Base-by-base conservation (phyloP, 2,329 filamentous ascomycete species). In the Fusarium buxicola region DNA sequence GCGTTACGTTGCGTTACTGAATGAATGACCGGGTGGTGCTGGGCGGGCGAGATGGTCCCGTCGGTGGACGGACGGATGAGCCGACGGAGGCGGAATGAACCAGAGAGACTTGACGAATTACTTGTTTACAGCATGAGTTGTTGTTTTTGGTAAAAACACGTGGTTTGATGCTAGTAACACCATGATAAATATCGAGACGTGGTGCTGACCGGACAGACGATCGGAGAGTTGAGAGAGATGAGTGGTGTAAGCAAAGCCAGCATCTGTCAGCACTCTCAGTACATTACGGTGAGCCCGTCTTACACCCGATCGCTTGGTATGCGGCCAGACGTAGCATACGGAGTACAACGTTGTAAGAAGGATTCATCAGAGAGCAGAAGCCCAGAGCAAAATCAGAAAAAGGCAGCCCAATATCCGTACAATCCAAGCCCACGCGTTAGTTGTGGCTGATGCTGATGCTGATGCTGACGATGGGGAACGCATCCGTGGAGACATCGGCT, bases 371-470 rank as follows among this genome's bases (percentile, higher is more conserved):
- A 32, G n/a, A 43, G 38, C 30, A 15, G n/a, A 27, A 41, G 36
- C 13, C 27, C 30, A 30, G 40, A 11, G 25, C 8, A 24, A 49
- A 49, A 49, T 39, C 5, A 38, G 24, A n/a, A 27, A 15, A 21
- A 28, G 41, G 11, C 10, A 25, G 6, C 21, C 21, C 21, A 21
- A 6, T 21, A 21, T 21, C 21, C 21, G 4, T 21, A 21, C 21
- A 21, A 21, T 21, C 12, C 12, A 46, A 49, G 34, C 46, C 55
- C 44, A 47, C 49, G 56, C 52, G 56, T 49, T 50, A 38, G 48
- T 62, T 16, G 66, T 63, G 66, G 60, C 54, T 69, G 65, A 62
- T 65, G 63, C 48, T 69, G 50, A 55, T 44, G 43, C 41, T 55
- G 30, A 53, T 44, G 34, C 40, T 52, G 45, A 21, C 21, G 44